Evolutionary conservation across 805 yeast species (phyloP).

Genomic region (Yamadazyma paraphyllophila): DNA sequence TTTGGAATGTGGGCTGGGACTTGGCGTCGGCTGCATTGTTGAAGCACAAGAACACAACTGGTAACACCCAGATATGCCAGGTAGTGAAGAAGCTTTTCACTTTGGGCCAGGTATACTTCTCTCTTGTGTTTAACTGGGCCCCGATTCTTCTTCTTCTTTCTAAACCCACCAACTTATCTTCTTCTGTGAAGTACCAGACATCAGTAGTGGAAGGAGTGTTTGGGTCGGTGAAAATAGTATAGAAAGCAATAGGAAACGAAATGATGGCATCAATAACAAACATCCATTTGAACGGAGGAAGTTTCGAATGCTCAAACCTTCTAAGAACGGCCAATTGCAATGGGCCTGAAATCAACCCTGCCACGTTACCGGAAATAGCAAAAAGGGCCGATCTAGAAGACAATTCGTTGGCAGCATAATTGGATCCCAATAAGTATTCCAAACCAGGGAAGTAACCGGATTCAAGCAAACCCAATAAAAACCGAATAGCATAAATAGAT

Average conservation of each 20-base stretch:
- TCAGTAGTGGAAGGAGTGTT: slow-evolving; percentile 37
- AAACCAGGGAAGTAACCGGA: slow-evolving; percentile 57
- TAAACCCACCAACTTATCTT: slow-evolving; percentile 42
- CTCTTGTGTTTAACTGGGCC: slow-evolving; percentile 42
- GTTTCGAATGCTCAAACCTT: slow-evolving; percentile 19
- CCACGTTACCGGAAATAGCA: slow-evolving; percentile 28
- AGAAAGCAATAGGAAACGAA: slow-evolving; percentile 31
- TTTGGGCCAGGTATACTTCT: slow-evolving; percentile 38
- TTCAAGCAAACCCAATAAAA: slow-evolving; percentile 44
- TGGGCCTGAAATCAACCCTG: slow-evolving; percentile 32
- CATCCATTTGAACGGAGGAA: slow-evolving; percentile 34
- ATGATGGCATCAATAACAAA: slow-evolving; percentile 34
- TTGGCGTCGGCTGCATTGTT: slow-evolving; percentile 33
- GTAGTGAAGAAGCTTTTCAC: slow-evolving; percentile 43
- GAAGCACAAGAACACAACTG: slow-evolving; percentile 35
- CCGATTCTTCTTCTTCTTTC: slow-evolving; percentile 44
- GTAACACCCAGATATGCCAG: slow-evolving; percentile 50
- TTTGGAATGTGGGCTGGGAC: slow-evolving; percentile 35
- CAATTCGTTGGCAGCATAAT: slow-evolving; percentile 25
- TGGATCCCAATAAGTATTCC: slow-evolving; percentile 46
- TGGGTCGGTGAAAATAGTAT: slow-evolving; percentile 32
- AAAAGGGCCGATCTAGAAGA: slow-evolving; percentile 30
- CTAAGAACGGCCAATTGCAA: slow-evolving; percentile 28
- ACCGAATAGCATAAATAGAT: slow-evolving; percentile 28
- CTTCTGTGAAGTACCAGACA: slow-evolving; percentile 28